Evolutionary conservation across 1,139 yeast species (phyloP).

Genomic region (Blastobotrys apis): DNA sequence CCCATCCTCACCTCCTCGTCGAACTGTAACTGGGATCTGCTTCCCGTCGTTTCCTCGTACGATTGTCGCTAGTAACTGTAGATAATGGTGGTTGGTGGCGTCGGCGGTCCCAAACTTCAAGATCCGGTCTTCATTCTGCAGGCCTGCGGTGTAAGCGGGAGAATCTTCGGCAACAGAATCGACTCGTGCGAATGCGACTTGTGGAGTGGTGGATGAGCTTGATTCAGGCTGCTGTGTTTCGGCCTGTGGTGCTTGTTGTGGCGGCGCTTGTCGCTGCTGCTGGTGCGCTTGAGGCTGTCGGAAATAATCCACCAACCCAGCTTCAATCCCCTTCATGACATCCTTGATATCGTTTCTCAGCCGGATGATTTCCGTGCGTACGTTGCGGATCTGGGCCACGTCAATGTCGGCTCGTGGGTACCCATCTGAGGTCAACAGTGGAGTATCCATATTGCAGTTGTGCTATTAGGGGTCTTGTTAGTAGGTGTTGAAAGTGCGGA

Average conservation of each 20-base stretch:
- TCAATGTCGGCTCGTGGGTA: constrained; percentile 85
- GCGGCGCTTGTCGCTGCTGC: not conserved
- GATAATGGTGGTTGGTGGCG: constrained; percentile 49
- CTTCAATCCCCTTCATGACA: constrained; percentile 48
- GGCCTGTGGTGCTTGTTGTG: not conserved
- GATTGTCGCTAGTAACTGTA: constrained; percentile 40
- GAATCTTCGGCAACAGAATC: constrained; percentile 37
- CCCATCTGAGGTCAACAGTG: constrained; percentile 66
- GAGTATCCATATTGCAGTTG: constrained; percentile 58
- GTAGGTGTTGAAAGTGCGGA: not conserved
- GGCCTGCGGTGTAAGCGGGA: constrained; percentile 34
- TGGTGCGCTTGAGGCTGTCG: not conserved
- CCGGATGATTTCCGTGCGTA: constrained; percentile 63
- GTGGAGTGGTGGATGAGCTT: not conserved
- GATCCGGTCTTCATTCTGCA: constrained; percentile 45
- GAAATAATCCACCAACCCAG: constrained; percentile 45
- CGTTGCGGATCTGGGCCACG: constrained; percentile 54
- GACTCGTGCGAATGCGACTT: constrained; percentile 57
- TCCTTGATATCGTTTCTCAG: constrained; percentile 62
- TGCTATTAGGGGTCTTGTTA: constrained; percentile 23
- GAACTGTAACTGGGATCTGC: constrained; percentile 37
- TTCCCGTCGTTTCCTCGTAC: constrained; percentile 23
- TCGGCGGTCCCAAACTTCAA: constrained; percentile 50
- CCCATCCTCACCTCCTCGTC: constrained; percentile 31
- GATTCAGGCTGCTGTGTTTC: not conserved